These are phyloP conservation scores for Handroanthus guayacan DNA, from an alignment of 257 asterid species.

Conservation along the genomic window DNA sequence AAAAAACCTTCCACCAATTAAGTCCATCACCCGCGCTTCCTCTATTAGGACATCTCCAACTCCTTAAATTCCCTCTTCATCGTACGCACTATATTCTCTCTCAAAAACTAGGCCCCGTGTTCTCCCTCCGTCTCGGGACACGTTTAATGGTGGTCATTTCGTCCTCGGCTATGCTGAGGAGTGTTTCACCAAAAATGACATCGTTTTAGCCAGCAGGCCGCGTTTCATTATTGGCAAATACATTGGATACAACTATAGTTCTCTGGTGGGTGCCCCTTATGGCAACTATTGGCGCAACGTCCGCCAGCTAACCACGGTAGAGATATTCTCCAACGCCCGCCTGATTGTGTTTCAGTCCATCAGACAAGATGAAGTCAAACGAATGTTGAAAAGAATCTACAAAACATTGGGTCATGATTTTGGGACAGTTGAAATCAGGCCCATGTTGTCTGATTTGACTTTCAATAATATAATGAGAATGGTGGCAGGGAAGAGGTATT, in stretches of 20 bases:
- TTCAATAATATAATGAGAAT: neutral
- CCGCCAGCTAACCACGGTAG: neutral
- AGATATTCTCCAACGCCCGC: slow-evolving; percentile 18
- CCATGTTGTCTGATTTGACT: neutral
- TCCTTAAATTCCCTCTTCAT: slow-evolving; percentile 57
- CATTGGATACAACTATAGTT: neutral
- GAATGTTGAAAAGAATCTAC: neutral
- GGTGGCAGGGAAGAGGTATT: neutral
- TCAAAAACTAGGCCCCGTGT: slow-evolving; percentile 54
- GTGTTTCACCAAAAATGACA: slow-evolving; percentile 69
- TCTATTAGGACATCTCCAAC: slow-evolving; percentile 62
- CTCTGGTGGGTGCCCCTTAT: neutral
- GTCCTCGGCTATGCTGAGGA: slow-evolving; percentile 55
- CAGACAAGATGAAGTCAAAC: slow-evolving; percentile 15
- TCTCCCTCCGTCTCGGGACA: slow-evolving; percentile 57
- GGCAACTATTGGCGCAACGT: slow-evolving; percentile 27
- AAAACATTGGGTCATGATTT: neutral
- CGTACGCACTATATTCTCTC: slow-evolving; percentile 47
- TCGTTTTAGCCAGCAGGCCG: slow-evolving; percentile 61
- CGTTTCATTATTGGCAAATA: slow-evolving; percentile 1
- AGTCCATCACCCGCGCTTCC: slow-evolving; percentile 50
- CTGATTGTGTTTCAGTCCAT: slow-evolving; percentile 14
- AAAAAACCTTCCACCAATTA: slow-evolving; percentile 58
- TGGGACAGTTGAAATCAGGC: neutral
- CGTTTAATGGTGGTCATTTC: slow-evolving; percentile 61